phyloP scores from a whole-genome alignment of 257 asterid species.

The Eucommia ulmoides region DNA sequence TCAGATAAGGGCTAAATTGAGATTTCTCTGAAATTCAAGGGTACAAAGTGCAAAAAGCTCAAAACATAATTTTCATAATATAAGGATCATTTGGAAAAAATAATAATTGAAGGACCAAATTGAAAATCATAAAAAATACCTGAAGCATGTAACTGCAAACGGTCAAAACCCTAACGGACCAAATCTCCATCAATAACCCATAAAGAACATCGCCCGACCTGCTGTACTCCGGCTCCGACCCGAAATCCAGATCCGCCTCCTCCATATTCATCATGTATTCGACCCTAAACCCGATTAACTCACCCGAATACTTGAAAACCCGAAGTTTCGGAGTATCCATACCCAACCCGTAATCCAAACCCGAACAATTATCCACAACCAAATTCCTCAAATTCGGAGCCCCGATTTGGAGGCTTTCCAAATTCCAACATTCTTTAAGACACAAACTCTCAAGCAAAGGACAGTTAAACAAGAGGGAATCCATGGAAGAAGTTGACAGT shows the following conservation, averaged over 20 bases:
- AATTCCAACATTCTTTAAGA: conserved; percentile 10
- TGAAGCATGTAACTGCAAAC: conserved; percentile 24
- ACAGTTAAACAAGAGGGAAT: conserved; percentile 4
- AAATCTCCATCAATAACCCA: background rate
- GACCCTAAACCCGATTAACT: background rate
- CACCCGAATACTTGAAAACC: conserved; percentile 17
- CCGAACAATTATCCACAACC: conserved; percentile 14
- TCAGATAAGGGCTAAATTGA: background rate
- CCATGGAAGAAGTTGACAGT: background rate
- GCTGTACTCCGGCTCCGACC: background rate
- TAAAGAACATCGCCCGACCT: conserved; percentile 9
- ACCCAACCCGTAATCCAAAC: background rate
- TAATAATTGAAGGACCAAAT: no score
- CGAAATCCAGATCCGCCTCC: conserved; percentile 19
- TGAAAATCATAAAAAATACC: conserved; percentile 7
- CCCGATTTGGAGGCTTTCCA: background rate
- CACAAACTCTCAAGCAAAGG: conserved; percentile 8
- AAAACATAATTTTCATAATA: no score
- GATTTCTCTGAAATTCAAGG: no score
- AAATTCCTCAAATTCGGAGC: conserved; percentile 9
- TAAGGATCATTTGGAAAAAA: no score
- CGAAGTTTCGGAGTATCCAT: conserved; percentile 13
- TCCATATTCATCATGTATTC: background rate
- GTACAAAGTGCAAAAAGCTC: no score
- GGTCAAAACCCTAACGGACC: conserved; percentile 10